These are phyloP conservation scores for Scedosporium boydii DNA, from an alignment of 2,329 filamentous ascomycete genomes.

Conservation along the genomic window DNA sequence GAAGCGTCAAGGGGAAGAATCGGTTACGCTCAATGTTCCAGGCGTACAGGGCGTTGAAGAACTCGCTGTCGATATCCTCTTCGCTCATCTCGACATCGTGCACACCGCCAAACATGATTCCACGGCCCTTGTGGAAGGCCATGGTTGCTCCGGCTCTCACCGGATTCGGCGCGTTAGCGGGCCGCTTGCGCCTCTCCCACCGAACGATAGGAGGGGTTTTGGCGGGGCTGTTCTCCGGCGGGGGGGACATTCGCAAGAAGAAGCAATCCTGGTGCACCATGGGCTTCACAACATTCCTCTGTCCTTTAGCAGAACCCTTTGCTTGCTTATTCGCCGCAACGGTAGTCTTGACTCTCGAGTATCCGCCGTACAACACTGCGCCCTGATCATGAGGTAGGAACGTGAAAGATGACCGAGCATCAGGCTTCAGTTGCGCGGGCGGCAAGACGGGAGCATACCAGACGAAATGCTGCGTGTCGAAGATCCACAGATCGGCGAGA, in stretches of 20 bases:
- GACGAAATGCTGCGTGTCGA: conserved; percentile 77
- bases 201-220: conserved; percentile 62
- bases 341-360: conserved; percentile 77
- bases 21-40: conserved; percentile 95
- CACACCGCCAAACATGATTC: conserved; percentile 89
- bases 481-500: conserved; percentile 87
- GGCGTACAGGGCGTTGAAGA: conserved; percentile 84
- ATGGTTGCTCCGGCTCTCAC: conserved; percentile 83
- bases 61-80: conserved; percentile 93
- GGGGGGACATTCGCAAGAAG: conserved; percentile 73
- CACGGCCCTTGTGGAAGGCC: conserved; percentile 86
- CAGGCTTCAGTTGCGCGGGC: conserved; percentile 74
- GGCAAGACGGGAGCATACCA: conserved; percentile 75
- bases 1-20: conserved; percentile 75
- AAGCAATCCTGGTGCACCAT: conserved; percentile 93
- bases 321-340: conserved; percentile 52
- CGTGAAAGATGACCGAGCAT: conserved; percentile 84
- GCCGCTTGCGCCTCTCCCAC: conserved; percentile 91
- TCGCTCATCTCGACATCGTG: conserved; percentile 87
- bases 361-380: conserved; percentile 85
- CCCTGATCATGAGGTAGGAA: conserved; percentile 84
- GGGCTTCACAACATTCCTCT: conserved; percentile 70
- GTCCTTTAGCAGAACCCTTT: conserved; percentile 49
- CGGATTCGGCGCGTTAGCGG: conserved; percentile 79
- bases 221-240: conserved; percentile 54